Base-by-base conservation (phyloP, 163 green algal species). In the Chloroidium sp. region DNA sequence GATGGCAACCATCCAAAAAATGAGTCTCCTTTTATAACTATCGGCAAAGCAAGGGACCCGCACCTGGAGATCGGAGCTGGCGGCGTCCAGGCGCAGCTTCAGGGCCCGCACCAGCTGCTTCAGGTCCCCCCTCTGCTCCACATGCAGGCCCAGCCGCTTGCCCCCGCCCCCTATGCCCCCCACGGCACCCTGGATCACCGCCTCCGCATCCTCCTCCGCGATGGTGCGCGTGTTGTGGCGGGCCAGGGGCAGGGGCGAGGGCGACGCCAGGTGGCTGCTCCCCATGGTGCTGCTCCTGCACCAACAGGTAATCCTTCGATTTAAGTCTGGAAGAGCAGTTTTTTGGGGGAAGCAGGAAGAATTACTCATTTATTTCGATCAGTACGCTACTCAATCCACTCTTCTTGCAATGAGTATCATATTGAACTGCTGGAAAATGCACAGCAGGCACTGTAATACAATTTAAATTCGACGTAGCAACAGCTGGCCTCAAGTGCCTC, bases 111-210 rank as follows among this genome's bases (percentile, higher is more conserved):
- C 79, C 61, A 83, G 79, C 12, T 78, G 62, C 72, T 82, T 83
- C 36, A 86, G 62, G 0, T 75, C 75, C 2, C 74, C 78, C 4
- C 85, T 75, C 61, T 87, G 78, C 74, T 88, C 79, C 69, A 89
- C 78, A 61, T 79, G 84, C 83, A 89, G 77, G 6, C 81, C 82
- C 62, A 89, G 61, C 0, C 86, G 86, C 78, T 85, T 78, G 59
- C 36, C 36, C 36, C 36, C 36, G 36, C 36, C 36, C 36, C 36
- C 36, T 36, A 36, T 36, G 36, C 36, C 36, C 36, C 62, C n/a
- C 0, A 59, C 62, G 78, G 69, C 13, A 59, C 57, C 82, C 81
- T 77, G 75, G 62, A 62, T 68, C 61, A n/a, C 57, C 14, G 59
- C 6, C 68, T 10, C 67, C 67, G 67, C 67, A 74, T 12, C 67